Conservation (phyloP, 768 basidiomycete species). For the Lactarius sanguifluus region DNA sequence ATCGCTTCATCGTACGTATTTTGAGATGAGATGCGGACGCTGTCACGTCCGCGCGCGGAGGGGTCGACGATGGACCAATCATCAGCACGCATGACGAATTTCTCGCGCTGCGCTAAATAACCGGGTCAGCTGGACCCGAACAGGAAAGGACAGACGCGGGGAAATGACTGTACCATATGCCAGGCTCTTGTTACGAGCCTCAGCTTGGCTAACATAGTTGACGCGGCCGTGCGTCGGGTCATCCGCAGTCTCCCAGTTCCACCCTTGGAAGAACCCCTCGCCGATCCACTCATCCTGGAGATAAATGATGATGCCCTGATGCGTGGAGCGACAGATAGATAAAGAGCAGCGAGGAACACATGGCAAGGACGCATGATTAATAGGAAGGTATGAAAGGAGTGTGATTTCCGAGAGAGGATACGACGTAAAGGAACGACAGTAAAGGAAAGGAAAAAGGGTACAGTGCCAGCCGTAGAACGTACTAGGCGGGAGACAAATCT, state of each 20-base stretch:
- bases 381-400: constrained; percentile 30
- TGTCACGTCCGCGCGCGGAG: constrained; percentile 51
- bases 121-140: neutral
- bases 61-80: constrained; percentile 39
- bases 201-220: constrained; percentile 51
- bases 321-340: constrained; percentile 7
- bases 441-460: constrained; percentile 29
- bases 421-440: constrained; percentile 34
- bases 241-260: constrained; percentile 48
- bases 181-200: constrained; percentile 45
- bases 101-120: constrained; percentile 38
- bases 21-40: constrained; percentile 52
- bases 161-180: constrained; percentile 43
- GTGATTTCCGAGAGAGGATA: constrained; percentile 28
- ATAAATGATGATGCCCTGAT: constrained; percentile 14
- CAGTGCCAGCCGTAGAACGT: constrained; percentile 10
- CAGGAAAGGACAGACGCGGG: neutral
- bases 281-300: constrained; percentile 35
- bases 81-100: constrained; percentile 62
- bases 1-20: constrained; percentile 47
- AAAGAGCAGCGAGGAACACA: constrained; percentile 28
- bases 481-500: neutral
- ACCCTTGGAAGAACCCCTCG: constrained; percentile 46
- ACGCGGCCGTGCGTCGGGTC: constrained; percentile 67
- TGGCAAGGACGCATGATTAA: constrained; percentile 37